Percentiles rank a stretch among this genome's conserved stretches.
Conservation (phyloP, 2,329 filamentous ascomycete species). For the Aspergillus eucalypticola region DNA sequence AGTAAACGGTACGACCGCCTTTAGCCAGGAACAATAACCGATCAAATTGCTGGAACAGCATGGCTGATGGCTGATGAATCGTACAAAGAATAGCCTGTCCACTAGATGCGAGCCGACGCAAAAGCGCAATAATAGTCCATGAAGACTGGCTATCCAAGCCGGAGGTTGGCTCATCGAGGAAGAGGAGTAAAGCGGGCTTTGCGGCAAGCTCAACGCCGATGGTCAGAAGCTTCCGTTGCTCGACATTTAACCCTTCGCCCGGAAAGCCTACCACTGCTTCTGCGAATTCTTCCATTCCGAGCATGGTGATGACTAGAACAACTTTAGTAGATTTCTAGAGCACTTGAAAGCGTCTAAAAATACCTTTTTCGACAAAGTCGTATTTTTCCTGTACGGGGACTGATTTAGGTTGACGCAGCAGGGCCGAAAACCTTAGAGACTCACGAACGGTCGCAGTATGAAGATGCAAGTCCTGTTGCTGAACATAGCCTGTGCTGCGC, state of each 20-base stretch:
- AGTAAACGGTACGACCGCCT: too few relatives aligned
- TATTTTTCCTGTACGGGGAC: conserved; percentile 73
- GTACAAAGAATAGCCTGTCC: conserved; percentile 89
- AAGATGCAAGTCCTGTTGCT: too few relatives aligned
- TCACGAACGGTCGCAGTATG: too few relatives aligned
- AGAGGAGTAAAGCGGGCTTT: conserved; percentile 80
- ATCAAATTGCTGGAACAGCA: too few relatives aligned
- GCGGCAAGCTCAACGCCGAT: conserved; percentile 91
- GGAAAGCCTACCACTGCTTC: conserved; percentile 84
- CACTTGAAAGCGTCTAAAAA: too few relatives aligned
- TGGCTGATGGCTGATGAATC: conserved; percentile 72
- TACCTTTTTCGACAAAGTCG: conserved; percentile 71
- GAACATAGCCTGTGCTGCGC: too few relatives aligned
- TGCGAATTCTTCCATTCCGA: conserved; percentile 85
- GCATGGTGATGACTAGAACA: conserved; percentile 63
- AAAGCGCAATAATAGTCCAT: conserved; percentile 80
- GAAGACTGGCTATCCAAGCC: conserved; percentile 87
- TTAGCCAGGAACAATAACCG: too few relatives aligned
- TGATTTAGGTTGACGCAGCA: conserved; percentile 68
- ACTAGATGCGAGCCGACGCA: conserved; percentile 82
- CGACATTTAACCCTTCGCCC: conserved; percentile 68
- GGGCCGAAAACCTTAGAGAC: too few relatives aligned
- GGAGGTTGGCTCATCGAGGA: conserved; percentile 89
- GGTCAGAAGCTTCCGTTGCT: conserved; percentile 71
- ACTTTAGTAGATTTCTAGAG: too few relatives aligned